Evolutionary conservation across 371 early-diverging fungal species (phyloP), one percentile per base, ranked within the genome.

Genomic region (Cokeromyces recurvatus): DNA sequence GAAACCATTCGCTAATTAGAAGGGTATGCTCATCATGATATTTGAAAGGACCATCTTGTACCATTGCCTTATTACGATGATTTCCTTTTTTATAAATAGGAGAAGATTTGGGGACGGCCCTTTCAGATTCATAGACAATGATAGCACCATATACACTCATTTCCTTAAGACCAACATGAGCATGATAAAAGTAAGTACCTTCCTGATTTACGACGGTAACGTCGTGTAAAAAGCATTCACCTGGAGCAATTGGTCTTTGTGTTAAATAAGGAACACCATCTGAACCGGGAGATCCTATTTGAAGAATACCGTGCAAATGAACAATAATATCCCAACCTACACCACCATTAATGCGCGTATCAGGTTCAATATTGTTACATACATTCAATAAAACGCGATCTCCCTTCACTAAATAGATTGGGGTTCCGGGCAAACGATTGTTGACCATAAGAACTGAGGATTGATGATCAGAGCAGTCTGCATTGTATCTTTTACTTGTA

Each of bases 161-260:
- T 22, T 62, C 65, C 34, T 71, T 68, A 6, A 77, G 32, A 24
- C 59, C 70, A 10, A 60, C 59, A 17, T 73, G 74, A 0, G 74
- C 74, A 57, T 73, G 70, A 34, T 73, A 73, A 48, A 66, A 73
- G 36, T 64, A 76, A 11, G 76, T 76, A 16, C 72, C 72, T 5
- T 54, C 46, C 24, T 75, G 76, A 10, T 62, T 52, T 9, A 34
- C 29, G 1, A 76, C 48, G 10, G 46, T 38, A 37, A 76, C 69
- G 8, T 53, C 36, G 12, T 71, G 63, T 9, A 48, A 27, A 43
- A 53, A 69, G 6, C 35, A 40, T 2, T 31, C 40, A 3, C 69
- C 70, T 24, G 72, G 68, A 2, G 6, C 17, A 24, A 76, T 69
- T 4, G 64, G 38, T 8, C 53, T 44, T 46, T 76, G 76, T 6